Base-by-base conservation (phyloP, 306 rosid species). In the Corylus heterophylla region DNA sequence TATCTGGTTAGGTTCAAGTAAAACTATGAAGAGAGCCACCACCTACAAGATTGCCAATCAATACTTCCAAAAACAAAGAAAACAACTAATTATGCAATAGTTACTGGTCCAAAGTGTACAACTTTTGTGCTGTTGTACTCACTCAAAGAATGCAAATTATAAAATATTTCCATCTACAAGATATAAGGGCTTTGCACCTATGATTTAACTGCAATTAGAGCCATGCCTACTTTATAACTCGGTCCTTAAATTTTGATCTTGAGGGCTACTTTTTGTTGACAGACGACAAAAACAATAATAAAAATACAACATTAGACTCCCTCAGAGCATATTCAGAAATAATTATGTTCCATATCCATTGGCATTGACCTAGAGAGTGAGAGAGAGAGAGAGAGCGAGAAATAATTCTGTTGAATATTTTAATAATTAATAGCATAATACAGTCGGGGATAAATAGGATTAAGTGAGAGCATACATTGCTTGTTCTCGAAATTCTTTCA, bases 401-500 rank as follows among this genome's bases (percentile, higher is more conserved):
- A 39, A 39, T 42, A 54, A 1, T 18, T 54, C 8, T 13, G n/a
- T 8, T 55, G 62, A 44, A 31, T 31, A 17, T 35, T 31, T 4
- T 63, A 31, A 61, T 2, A 61, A n/a, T 4, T 63, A 31, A 61
- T 6, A 61, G 42, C 20, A 11, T 61, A 27, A 66, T 4, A 66
- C 11, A 44, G 4, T 25, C 17, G 29, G 45, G 44, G 16, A 20
- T 9, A 44, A 44, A 9, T n/a, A 56, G 37, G 51, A 42, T 14
- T 17, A 55, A 73, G 62, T 52, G 48, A 70, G 85, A 74, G 75
- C 96, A 72, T 89, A 92, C 94, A 86, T 92, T 78, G 89, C 96
- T 89, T 83, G 90, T 37, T 89, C 89, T n/a, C 92, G 90, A 63
- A 92, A 86, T 86, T 92, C 93, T 80, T 85, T 92, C 52, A 92